Evolutionary conservation across 352 stramenopile genomes (phyloP).

Genomic region (Phytophthora kernoviae): DNA sequence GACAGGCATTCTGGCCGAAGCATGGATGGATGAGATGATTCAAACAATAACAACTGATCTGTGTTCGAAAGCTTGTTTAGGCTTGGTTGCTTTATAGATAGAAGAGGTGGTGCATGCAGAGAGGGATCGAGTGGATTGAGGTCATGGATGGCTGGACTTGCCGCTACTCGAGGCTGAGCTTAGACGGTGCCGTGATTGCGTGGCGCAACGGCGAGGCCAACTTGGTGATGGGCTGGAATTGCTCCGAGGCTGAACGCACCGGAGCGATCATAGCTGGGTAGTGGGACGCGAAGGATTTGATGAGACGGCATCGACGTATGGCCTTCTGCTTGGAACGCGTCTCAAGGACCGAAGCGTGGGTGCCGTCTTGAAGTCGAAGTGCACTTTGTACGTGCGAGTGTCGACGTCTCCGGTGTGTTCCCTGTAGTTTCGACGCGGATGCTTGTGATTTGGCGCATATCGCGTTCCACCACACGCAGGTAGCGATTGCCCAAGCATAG

Average conservation of each 20-base stretch:
- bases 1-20: conserved; percentile 12
- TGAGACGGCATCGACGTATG: conserved; percentile 50
- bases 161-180: conserved; percentile 29
- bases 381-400: conserved; percentile 71
- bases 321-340: conserved; percentile 65
- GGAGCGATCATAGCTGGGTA: conserved; percentile 18
- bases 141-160: not conserved
- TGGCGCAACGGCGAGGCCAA: conserved; percentile 27
- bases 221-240: conserved; percentile 15
- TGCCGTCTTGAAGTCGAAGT: conserved; percentile 77
- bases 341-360: conserved; percentile 57
- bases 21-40: conserved; percentile 26
- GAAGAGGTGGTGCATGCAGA: not conserved
- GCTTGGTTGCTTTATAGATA: conserved; percentile 1
- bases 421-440: conserved; percentile 67
- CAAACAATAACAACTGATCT: conserved; percentile 37
- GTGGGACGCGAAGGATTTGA: conserved; percentile 55
- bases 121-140: not conserved
- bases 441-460: conserved; percentile 61
- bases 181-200: conserved; percentile 21
- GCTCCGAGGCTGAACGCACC: conserved; percentile 19
- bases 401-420: conserved; percentile 74
- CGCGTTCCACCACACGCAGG: conserved; percentile 47
- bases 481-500: conserved; percentile 44
- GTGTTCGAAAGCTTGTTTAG: conserved; percentile 8